Evolutionary conservation across 2,329 filamentous ascomycete species (phyloP), one percentile per base, ranked within the genome.

Genomic region (Trichoderma cornu-damae): DNA sequence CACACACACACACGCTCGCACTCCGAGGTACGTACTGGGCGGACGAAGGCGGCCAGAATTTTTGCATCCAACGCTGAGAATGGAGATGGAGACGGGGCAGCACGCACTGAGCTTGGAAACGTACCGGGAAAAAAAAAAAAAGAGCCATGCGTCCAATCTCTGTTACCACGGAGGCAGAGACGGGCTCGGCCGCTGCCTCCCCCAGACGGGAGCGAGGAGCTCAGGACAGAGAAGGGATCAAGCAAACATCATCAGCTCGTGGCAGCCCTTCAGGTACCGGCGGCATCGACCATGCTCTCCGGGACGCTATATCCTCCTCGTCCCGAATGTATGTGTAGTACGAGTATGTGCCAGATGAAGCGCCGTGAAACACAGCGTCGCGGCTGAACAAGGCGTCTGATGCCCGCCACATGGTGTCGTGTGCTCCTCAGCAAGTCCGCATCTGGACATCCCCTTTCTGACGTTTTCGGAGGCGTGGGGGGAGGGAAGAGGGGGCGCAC

Each of bases 141-240:
- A n/a, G n/a, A n/a, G n/a, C n/a, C 18, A 30, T 44, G 37, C 32
- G 47, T 46, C 43, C 54, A 20, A 34, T 50, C 37, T 20, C 20
- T 46, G 20, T 22, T 32, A 20, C 55, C 47, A 46, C 40, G 48
- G 32, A 44, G 55, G 40, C 11, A 30, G 18, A 42, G 16, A 28
- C 51, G 42, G 51, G 42, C 30, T 55, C 30, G 40, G 20, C 43
- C 46, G 54, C 46, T 37, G 54, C 26, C 47, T 30, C 37, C 54
- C 52, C 37, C 46, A 16, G 54, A 50, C 28, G 34, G 46, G 37
- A 37, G 40, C 38, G 18, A 28, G 47, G 24, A 57, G 54, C 54
- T 57, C 47, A 57, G 54, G 54, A 57, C 54, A 57, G 47, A 22
- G 37, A 55, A 55, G 22, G 51, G 51, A 55, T 55, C 42, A 28